Conservation (phyloP, 148 eudicot genomes). For the Suaeda aralocaspica region DNA sequence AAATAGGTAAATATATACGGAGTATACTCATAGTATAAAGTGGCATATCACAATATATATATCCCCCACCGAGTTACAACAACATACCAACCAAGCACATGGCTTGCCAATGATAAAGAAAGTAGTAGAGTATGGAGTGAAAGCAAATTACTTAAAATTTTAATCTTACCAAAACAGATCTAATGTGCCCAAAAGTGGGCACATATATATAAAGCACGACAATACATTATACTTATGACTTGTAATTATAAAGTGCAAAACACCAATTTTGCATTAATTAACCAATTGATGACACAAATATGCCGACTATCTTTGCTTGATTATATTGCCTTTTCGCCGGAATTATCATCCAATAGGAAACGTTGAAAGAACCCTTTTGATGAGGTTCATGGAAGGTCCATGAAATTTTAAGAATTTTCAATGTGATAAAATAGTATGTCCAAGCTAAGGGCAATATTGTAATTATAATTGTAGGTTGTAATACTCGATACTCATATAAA, state of each 20-base stretch:
- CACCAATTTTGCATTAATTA: not conserved
- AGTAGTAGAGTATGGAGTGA: conserved; percentile 13
- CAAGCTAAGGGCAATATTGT: no score
- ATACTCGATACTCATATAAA: no score
- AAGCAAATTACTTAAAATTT: conserved; percentile 19
- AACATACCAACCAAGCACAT: conserved; percentile 20
- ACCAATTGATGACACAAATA: not conserved
- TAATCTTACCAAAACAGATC: conserved; percentile 33
- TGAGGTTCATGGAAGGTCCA: conserved; percentile 7
- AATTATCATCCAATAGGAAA: not conserved
- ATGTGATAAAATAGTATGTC: no score
- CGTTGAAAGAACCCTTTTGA: not conserved
- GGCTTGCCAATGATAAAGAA: conserved; percentile 21
- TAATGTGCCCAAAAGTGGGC: conserved; percentile 50
- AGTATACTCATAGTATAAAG: not conserved
- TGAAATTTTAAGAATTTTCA: no score
- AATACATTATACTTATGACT: conserved; percentile 35
- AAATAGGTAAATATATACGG: no score
- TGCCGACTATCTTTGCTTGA: conserved; percentile 8
- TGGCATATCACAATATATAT: not conserved
- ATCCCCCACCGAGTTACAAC: not conserved
- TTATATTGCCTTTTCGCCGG: not conserved
- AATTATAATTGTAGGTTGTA: no score
- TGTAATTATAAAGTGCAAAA: no score
- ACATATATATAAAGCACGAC: conserved; percentile 42